Conservation (phyloP, 2,329 filamentous ascomycete genomes). For the Eurotiales sp. region DNA sequence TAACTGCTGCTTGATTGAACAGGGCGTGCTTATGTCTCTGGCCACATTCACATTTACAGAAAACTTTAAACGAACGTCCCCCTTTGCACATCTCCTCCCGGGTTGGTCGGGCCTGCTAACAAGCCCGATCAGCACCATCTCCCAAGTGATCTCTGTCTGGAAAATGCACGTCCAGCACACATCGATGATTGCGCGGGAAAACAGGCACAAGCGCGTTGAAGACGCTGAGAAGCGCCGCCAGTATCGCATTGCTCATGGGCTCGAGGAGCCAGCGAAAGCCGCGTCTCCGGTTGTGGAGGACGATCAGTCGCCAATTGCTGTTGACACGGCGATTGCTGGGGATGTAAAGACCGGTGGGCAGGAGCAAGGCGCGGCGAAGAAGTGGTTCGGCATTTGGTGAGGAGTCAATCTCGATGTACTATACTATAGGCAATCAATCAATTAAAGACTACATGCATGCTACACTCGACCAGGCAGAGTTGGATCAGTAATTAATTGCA, state of each 20-base stretch:
- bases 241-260: constrained; percentile 80
- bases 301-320: constrained; percentile 38
- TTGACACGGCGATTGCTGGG: not conserved
- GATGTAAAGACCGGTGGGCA: constrained; percentile 20
- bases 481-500: too few species aligned
- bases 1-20: not conserved
- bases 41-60: constrained; percentile 69
- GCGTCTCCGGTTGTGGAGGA: constrained; percentile 27
- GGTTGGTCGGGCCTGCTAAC: constrained; percentile 63
- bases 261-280: constrained; percentile 53
- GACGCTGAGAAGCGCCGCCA: constrained; percentile 83
- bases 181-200: constrained; percentile 64
- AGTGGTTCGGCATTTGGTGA: constrained; percentile 80
- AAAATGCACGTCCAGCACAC: constrained; percentile 71
- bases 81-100: constrained; percentile 75
- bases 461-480: too few species aligned
- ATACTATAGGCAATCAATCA: not conserved
- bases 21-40: constrained; percentile 66
- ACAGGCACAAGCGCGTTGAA: constrained; percentile 69
- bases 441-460: too few species aligned
- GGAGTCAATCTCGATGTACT: not conserved
- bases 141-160: constrained; percentile 67
- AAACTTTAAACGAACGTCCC: constrained; percentile 75
- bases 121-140: constrained; percentile 65
- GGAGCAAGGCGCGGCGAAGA: constrained; percentile 60